Percentiles rank a stretch among this genome's conserved stretches.
These are phyloP conservation scores for Ceratopteris richardii DNA, from an alignment of 75 land plant genomes.

Conservation along the genomic window DNA sequence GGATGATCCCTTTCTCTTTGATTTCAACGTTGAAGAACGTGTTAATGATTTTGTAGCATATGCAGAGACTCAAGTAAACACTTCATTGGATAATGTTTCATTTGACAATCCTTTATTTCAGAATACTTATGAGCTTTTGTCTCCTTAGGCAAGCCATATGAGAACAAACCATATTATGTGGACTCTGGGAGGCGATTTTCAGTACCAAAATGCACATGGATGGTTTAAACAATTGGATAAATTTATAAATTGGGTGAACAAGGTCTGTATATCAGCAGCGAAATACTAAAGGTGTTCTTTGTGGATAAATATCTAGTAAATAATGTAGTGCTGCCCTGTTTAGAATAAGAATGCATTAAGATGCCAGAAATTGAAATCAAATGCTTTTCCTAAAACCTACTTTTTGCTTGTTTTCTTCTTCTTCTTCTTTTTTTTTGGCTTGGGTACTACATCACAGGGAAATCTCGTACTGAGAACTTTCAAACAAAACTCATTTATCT, in stretches of 20 bases:
- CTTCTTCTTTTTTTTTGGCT: too few species aligned
- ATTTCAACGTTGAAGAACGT: constrained; percentile 69
- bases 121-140: too few species aligned
- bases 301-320: too few species aligned
- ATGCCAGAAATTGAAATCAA: too few species aligned
- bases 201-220: constrained; percentile 5
- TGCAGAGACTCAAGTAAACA: constrained; percentile 59
- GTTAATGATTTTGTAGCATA: constrained; percentile 65
- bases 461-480: too few species aligned
- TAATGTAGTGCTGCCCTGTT: too few species aligned
- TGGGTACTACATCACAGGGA: too few species aligned
- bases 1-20: constrained; percentile 66
- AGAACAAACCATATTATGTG: constrained; percentile 18
- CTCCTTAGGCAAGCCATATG: background rate
- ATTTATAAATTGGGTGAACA: constrained; percentile 14
- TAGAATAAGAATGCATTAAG: too few species aligned
- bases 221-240: constrained; percentile 18
- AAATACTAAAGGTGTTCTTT: background rate
- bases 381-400: too few species aligned
- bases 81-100: background rate
- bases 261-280: background rate
- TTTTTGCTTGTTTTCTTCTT: too few species aligned
- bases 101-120: background rate
- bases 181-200: constrained; percentile 21
- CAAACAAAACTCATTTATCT: too few species aligned